Evolutionary conservation across 2,329 filamentous ascomycete genomes (phyloP).

Genomic region (Fusarium devonianum): DNA sequence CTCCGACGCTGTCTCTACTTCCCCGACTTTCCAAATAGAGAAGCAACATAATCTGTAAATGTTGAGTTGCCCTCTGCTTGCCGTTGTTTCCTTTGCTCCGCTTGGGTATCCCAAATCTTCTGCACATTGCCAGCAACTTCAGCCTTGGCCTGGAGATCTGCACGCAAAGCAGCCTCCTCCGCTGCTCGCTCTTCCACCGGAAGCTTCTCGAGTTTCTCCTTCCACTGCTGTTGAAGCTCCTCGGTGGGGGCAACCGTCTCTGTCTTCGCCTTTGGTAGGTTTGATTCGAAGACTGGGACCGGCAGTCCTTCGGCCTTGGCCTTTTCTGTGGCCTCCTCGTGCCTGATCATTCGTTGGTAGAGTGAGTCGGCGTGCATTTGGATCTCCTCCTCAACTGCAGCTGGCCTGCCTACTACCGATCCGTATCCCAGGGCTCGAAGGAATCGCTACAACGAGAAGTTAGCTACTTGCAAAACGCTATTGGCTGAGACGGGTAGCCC

Average conservation of each 20-base stretch:
- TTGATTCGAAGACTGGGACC: conserved; percentile 65
- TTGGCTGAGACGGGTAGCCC: conserved; percentile 33
- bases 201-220: conserved; percentile 64
- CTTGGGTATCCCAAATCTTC: conserved; percentile 51
- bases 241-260: conserved; percentile 45
- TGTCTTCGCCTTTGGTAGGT: conserved; percentile 52
- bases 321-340: conserved; percentile 77
- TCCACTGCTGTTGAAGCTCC: conserved; percentile 59
- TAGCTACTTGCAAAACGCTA: background rate
- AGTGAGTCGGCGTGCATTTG: conserved; percentile 95
- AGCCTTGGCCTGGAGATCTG: conserved; percentile 66
- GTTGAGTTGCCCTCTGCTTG: conserved; percentile 45
- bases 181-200: conserved; percentile 64
- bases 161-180: conserved; percentile 70
- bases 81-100: conserved; percentile 61
- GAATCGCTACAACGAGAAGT: conserved; percentile 69
- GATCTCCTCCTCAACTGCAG: conserved; percentile 81
- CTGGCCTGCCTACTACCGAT: conserved; percentile 67
- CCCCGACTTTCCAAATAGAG: conserved; percentile 42
- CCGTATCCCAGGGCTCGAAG: conserved; percentile 91
- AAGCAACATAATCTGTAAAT: conserved; percentile 42
- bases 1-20: conserved; percentile 28
- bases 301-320: conserved; percentile 69
- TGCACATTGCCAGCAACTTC: conserved; percentile 68
- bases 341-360: conserved; percentile 84